These are phyloP conservation scores for Pyrus hybrid DNA, from an alignment of 331 rosid genomes.

Conservation along the genomic window DNA sequence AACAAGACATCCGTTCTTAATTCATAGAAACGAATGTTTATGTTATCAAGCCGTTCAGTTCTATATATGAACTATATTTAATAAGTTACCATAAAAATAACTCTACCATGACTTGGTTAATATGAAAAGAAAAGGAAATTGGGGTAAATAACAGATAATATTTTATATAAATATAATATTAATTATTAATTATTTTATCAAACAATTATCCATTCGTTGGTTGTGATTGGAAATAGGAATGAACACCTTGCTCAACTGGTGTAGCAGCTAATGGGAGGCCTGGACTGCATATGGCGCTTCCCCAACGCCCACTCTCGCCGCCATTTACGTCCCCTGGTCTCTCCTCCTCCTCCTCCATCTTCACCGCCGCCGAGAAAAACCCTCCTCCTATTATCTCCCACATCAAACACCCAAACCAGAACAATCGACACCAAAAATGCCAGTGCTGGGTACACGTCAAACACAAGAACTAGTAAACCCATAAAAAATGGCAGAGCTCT, in stretches of 20 bases:
- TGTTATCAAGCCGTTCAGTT: no score
- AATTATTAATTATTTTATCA: background rate
- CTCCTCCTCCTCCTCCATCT: constrained; percentile 12
- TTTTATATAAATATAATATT: no score
- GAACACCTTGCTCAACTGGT: background rate
- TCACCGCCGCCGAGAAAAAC: background rate
- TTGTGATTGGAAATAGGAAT: background rate
- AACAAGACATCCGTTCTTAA: no score
- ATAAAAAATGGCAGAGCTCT: background rate
- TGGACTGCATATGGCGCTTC: constrained; percentile 29
- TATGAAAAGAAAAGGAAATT: background rate
- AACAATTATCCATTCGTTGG: constrained; percentile 5
- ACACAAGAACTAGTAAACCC: no score
- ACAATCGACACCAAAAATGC: background rate
- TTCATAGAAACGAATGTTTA: no score
- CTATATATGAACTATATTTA: no score
- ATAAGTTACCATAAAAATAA: no score
- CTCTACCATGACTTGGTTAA: background rate
- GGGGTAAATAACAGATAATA: no score
- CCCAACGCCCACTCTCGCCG: constrained; percentile 5
- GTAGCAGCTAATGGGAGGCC: constrained; percentile 28
- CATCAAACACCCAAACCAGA: background rate
- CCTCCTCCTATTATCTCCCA: constrained; percentile 3
- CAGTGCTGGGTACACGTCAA: background rate
- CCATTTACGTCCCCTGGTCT: constrained; percentile 8